These are phyloP conservation scores for Flueggea neowawraea DNA, from an alignment of 441 rosid genomes.

Conservation along the genomic window DNA sequence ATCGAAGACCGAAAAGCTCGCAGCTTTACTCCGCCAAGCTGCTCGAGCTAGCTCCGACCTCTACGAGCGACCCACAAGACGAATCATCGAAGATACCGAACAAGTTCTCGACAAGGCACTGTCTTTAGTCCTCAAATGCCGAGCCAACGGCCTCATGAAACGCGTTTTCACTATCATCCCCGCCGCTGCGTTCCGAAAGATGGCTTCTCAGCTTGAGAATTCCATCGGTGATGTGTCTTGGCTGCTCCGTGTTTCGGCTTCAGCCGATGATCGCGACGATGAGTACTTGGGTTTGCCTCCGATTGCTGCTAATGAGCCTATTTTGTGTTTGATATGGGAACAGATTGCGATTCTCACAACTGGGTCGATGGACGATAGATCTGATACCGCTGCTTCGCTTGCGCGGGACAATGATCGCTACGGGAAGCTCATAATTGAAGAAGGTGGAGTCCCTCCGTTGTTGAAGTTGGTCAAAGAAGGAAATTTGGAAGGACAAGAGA, in stretches of 20 bases:
- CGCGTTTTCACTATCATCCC: conserved; percentile 85
- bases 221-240: conserved; percentile 93
- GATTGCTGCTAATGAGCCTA: conserved; percentile 92
- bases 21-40: conserved; percentile 77
- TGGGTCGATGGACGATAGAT: conserved; percentile 59
- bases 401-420: conserved; percentile 83
- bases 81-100: conserved; percentile 77
- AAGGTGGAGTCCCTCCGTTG: conserved; percentile 83
- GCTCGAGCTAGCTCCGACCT: conserved; percentile 87
- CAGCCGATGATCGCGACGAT: conserved; percentile 62
- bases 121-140: conserved; percentile 64
- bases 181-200: conserved; percentile 76
- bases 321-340: conserved; percentile 83
- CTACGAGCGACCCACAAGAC: conserved; percentile 90
- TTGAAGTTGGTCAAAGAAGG: conserved; percentile 83
- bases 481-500: conserved; percentile 75
- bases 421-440: conserved; percentile 82
- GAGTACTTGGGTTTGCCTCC: conserved; percentile 87
- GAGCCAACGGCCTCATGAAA: conserved; percentile 67
- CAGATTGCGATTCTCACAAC: conserved; percentile 75
- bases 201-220: conserved; percentile 70
- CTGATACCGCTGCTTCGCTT: conserved; percentile 83
- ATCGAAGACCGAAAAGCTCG: conserved; percentile 80
- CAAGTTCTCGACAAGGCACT: conserved; percentile 86
- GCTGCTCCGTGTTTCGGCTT: conserved; percentile 86